Percentiles rank a stretch among this genome's conserved stretches.
phyloP scores from a whole-genome alignment of 1,284 basidiomycete genomes.

The Inonotus hispidus region DNA sequence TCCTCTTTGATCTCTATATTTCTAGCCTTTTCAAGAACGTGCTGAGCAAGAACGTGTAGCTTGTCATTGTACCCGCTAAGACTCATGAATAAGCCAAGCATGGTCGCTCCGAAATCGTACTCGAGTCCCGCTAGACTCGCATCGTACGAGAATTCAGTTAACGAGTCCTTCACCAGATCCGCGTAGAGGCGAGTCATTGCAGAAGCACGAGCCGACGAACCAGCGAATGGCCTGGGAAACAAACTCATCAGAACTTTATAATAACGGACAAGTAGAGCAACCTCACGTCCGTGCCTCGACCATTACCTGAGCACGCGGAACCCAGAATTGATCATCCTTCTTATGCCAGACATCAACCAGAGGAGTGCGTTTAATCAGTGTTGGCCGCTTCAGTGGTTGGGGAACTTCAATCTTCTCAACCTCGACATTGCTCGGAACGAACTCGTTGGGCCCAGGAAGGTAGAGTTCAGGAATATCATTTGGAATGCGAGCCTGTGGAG shows the following conservation, averaged over 20 bases:
- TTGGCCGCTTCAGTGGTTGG: constrained; percentile 71
- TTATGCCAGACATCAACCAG: constrained; percentile 87
- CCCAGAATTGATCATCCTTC: constrained; percentile 94
- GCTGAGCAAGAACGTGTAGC: constrained; percentile 70
- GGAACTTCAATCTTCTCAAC: constrained; percentile 68
- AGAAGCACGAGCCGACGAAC: constrained; percentile 48
- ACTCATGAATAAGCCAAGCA: constrained; percentile 65
- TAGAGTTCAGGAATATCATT: constrained; percentile 66
- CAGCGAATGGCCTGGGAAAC: constrained; percentile 43
- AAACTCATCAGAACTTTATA: constrained; percentile 5
- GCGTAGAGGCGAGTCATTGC: constrained; percentile 77
- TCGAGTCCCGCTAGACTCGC: constrained; percentile 87
- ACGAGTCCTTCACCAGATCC: constrained; percentile 83
- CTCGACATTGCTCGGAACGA: constrained; percentile 84
- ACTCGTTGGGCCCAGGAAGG: constrained; percentile 84
- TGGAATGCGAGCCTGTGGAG: constrained; percentile 47
- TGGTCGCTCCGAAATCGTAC: constrained; percentile 68
- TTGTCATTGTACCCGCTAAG: constrained; percentile 95
- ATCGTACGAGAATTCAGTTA: constrained; percentile 91
- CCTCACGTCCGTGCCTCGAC: constrained; percentile 67
- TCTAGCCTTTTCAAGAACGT: constrained; percentile 73
- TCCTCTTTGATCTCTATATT: constrained; percentile 64
- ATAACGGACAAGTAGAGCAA: neutral
- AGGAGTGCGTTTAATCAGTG: constrained; percentile 67
- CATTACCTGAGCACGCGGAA: constrained; percentile 78